A percentile compares a stretch with the other conserved stretches of the same genome.
These are phyloP conservation scores for Trichosporon coremiiforme DNA, from an alignment of 1,284 basidiomycete species.

Conservation along the genomic window DNA sequence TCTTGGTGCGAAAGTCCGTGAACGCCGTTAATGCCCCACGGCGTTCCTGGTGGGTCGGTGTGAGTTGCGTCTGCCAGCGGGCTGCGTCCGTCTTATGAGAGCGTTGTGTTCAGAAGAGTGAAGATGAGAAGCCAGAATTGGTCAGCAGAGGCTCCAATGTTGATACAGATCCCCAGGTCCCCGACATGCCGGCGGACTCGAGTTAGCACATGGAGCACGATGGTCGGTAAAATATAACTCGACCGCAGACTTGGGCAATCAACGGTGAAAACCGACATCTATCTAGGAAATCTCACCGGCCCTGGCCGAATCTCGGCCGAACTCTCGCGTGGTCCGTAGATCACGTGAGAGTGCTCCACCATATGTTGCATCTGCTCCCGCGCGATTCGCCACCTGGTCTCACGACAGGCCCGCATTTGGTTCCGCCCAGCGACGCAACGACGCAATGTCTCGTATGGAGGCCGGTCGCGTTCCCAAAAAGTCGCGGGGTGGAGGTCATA, in stretches of 20 bases:
- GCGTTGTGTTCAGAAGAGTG: no score
- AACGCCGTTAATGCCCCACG: slow-evolving; percentile 6
- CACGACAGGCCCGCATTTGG: not conserved
- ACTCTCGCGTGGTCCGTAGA: not conserved
- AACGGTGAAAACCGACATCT: slow-evolving; percentile 2
- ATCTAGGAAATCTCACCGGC: no score
- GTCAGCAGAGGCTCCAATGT: no score
- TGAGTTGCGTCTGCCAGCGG: no score
- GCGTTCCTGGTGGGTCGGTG: no score
- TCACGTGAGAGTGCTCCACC: no score
- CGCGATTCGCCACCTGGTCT: not conserved
- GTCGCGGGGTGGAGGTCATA: slow-evolving; percentile 5
- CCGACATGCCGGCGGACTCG: no score
- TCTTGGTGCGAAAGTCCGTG: not conserved
- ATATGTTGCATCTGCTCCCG: not conserved
- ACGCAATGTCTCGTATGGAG: not conserved
- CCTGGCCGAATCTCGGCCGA: slow-evolving; percentile 1
- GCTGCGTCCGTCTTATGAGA: no score
- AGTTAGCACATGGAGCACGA: not conserved
- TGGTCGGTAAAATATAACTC: not conserved
- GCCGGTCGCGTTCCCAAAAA: slow-evolving; percentile 4
- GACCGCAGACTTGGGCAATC: not conserved
- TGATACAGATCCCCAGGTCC: no score
- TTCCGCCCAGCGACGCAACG: not conserved
- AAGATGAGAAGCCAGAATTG: no score